A percentile compares a stretch with the other conserved stretches of the same genome.
Conservation (phyloP, 345 rosid species). For the Eucalyptus sp. region DNA sequence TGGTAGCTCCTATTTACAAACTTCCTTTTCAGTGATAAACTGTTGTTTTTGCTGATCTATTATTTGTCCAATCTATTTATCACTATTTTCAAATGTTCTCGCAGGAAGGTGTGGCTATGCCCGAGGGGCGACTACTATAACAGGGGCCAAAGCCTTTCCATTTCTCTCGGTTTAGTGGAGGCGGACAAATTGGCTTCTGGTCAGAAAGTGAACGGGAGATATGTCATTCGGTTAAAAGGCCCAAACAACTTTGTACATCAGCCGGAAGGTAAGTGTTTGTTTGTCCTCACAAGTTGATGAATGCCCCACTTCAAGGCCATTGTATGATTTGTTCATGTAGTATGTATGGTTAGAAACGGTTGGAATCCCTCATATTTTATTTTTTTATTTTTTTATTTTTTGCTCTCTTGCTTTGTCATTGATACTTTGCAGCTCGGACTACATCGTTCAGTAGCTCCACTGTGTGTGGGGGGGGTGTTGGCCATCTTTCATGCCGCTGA, state of each 20-base stretch:
- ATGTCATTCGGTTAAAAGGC: neutral
- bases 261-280: neutral
- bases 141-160: neutral
- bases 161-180: rapidly evolving
- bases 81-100: neutral
- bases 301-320: neutral
- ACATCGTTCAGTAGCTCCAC: neutral
- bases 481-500: neutral
- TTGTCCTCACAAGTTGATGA: neutral
- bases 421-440: neutral
- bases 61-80: too few relatives aligned
- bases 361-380: neutral
- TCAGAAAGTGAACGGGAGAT: neutral
- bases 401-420: neutral
- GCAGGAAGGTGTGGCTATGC: neutral
- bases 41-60: too few relatives aligned
- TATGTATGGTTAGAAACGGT: rapidly evolving
- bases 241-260: neutral
- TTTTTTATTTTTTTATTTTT: neutral
- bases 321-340: neutral
- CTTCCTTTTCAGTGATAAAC: neutral
- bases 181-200: neutral
- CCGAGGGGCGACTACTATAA: neutral
- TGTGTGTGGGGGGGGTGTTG: neutral
- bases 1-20: neutral